Evolutionary conservation across 106 monocot genomes (phyloP), one percentile per base, ranked within the genome.

Genomic region (Platanthera zijinensis): DNA sequence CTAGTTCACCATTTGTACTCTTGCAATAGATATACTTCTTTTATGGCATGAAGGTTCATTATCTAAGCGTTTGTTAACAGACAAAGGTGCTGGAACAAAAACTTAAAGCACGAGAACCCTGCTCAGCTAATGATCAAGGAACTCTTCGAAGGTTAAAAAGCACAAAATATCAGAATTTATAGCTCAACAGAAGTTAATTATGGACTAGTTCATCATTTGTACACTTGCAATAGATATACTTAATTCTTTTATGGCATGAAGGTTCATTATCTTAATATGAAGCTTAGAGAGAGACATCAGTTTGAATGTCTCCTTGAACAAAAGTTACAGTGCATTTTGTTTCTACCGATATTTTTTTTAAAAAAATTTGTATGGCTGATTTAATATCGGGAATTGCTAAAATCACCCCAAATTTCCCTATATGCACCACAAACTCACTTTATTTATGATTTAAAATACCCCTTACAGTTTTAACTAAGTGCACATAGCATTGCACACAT

Each of bases 21-120:
- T n/a, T n/a, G n/a, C n/a, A n/a, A n/a, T n/a, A n/a, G n/a, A n/a
- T n/a, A n/a, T n/a, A n/a, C n/a, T n/a, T n/a, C n/a, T n/a, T n/a
- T n/a, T n/a, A n/a, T n/a, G n/a, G n/a, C n/a, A n/a, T n/a, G n/a
- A n/a, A n/a, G n/a, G n/a, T n/a, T n/a, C n/a, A n/a, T n/a, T n/a
- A n/a, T n/a, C n/a, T n/a, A n/a, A n/a, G n/a, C 30, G 5, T 63
- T 56, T 64, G 32, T 50, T 14, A 76, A 78, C 84, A 93, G 78
- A n/a, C 88, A 9, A 86, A 84, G 68, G 90, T 88, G 17, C 73
- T 90, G 71, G 93, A 93, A 64, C 22, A 75, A 68, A 90, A 82
- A 72, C 73, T 93, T 19, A 88, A 85, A 59, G 87, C 86, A 2
- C 82, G 83, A 25, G 77, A 88, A 77, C 75, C 83, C 32, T 10